Evolutionary conservation across 805 yeast genomes (phyloP), one percentile per base, ranked within the genome.

Genomic region (Wickerhamomyces bisporus): DNA sequence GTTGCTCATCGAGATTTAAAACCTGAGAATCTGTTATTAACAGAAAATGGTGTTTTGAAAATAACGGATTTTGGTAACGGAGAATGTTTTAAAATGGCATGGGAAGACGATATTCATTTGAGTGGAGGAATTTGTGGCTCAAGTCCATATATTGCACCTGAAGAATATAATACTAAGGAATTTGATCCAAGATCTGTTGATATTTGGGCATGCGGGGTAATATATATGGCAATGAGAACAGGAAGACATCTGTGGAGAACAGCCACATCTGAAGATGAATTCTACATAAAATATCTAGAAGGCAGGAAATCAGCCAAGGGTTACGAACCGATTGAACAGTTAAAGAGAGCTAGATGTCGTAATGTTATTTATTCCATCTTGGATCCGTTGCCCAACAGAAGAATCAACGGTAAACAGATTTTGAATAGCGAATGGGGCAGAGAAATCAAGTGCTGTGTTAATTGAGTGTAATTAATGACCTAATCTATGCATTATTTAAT

Each of bases 391-490:
- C 95, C 98, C 4, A 66, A 73, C 12, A 73, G 97, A 50, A 73
- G 98, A 57, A 84, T 93, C 47, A 89, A 85, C 19, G 94, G 94
- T 12, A 77, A 77, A 50, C 97, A 91, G 62, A 77, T 89, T 20
- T 66, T 93, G 56, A 88, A 84, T 55, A 81, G 93, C 58, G 98
- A 93, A 61, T 91, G 98, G 98, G 95, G 95, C 1, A 68, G 97
- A 42, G 94, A 86, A 57, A 88, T 91, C 45, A 52, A 44, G 33
- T 55, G 58, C 30, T 55, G 59, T 42, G 45, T 52, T 21, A 43
- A 44, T 18, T 32, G 23, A 12, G 21, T 13, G 9, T 28, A n/a
- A n/a, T n/a, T n/a, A n/a, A n/a, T n/a, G n/a, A n/a, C n/a, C n/a
- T n/a, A n/a, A n/a, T n/a, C n/a, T n/a, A n/a, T n/a, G n/a, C n/a